Evolutionary conservation across 2,329 filamentous ascomycete species (phyloP), one percentile per base, ranked within the genome.

Genomic region (Arthrocladium fulminans): DNA sequence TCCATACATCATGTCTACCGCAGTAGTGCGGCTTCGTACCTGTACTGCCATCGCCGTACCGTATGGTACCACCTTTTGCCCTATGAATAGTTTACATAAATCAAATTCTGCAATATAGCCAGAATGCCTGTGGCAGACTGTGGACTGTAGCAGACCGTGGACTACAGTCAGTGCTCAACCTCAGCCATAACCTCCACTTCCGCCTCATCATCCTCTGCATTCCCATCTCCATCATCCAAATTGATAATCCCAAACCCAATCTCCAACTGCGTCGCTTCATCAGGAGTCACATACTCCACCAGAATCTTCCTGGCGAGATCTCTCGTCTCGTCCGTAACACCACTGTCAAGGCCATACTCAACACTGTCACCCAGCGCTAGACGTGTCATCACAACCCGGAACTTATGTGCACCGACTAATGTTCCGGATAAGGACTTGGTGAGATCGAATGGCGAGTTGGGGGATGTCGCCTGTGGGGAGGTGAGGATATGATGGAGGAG

Each of bases 281-380:
- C 86, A 0, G 88, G 84, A 46, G 86, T 92, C 19, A 95, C 79
- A 2, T 81, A 79, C 52, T 87, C 73, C 62, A 95, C 88, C 32
- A 97, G 66, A 53, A 98, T 71, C 60, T 85, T 80, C 57, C 90
- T 83, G 2, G 92, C 90, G 65, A 83, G 81, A 54, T 90, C 86
- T 1, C 84, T 79, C 1, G 88, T 86, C 54, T 87, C 86, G 23
- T 83, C 78, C 29, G 85, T 83, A 46, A 94, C 83, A 0, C 83
- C 83, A 1, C 74, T 72, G 65, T 96, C 88, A 23, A 94, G 73
- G 5, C 44, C 44, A 13, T 15, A 17, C 9, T 92, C 76, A 7
- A 86, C 65, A 24, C 87, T 84, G 52, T 94, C 87, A 4, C 80
- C 83, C 63, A 95, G 96, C 0, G 86, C 88, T n/a, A 97, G 69